Conservation (phyloP, 495 filamentous ascomycete species). For the Neurospora sublineolata region DNA sequence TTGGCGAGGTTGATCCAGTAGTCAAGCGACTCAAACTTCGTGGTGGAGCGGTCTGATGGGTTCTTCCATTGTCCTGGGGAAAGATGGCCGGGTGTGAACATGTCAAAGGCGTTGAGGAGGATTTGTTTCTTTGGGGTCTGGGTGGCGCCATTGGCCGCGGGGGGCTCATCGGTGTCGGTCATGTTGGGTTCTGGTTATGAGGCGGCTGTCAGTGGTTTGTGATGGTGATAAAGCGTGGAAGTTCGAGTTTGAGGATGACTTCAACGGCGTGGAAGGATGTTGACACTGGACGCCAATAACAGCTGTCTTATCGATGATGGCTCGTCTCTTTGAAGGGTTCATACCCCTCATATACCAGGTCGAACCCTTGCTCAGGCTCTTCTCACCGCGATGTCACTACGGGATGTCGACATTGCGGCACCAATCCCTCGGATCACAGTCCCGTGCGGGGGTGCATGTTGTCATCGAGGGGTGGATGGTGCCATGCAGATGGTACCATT, state of each 20-base stretch:
- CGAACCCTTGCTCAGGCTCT: not conserved
- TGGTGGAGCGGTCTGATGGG: slow-evolving; percentile 43
- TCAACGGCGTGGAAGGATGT: not conserved
- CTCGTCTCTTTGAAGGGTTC: not conserved
- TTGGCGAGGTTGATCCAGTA: slow-evolving; percentile 53
- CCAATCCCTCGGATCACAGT: not conserved
- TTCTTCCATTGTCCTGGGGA: slow-evolving; percentile 43
- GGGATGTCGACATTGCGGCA: not conserved
- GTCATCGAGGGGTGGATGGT: slow-evolving; percentile 4
- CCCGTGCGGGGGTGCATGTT: slow-evolving; percentile 1
- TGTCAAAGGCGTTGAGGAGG: slow-evolving; percentile 36
- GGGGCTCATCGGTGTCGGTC: not conserved
- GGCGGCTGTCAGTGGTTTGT: not conserved
- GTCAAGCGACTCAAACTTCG: slow-evolving; percentile 38
- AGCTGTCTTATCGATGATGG: not conserved
- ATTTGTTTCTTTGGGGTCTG: slow-evolving; percentile 24
- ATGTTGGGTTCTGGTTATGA: not conserved
- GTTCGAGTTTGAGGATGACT: not conserved
- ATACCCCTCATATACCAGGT: not conserved
- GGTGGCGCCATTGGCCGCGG: not conserved
- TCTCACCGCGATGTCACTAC: not conserved
- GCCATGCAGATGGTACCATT: not conserved
- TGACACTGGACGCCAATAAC: not conserved
- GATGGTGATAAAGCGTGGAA: not conserved
- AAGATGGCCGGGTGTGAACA: slow-evolving; percentile 31